These are phyloP conservation scores for Bombardia bombarda DNA, from an alignment of 495 filamentous ascomycete species.

Conservation along the genomic window DNA sequence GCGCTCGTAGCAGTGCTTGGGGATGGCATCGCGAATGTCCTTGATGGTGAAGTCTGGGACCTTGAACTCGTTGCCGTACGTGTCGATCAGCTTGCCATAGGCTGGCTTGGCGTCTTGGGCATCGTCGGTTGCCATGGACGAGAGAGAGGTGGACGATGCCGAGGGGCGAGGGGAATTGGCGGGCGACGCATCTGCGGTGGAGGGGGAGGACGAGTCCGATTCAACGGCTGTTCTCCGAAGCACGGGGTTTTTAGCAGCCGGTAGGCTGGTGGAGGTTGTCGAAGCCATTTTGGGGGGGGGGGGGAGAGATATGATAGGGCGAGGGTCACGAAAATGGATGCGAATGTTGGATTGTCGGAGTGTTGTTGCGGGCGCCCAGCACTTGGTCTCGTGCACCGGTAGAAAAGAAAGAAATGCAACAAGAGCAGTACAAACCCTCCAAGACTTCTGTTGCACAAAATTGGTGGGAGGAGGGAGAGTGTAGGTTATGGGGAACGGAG, in stretches of 20 bases:
- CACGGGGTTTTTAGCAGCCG: slow-evolving; percentile 28
- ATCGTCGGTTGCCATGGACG: slow-evolving; percentile 69
- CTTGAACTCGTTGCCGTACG: slow-evolving; percentile 67
- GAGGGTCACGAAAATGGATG: no score
- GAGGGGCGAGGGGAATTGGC: slow-evolving; percentile 64
- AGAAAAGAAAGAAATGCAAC: no score
- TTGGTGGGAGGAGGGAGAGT: background rate
- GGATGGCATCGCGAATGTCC: slow-evolving; percentile 74
- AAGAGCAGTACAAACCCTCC: no score
- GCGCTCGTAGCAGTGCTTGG: slow-evolving; percentile 72
- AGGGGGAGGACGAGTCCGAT: slow-evolving; percentile 52
- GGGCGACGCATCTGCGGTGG: slow-evolving; percentile 57
- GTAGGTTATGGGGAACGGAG: background rate
- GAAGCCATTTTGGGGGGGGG: slow-evolving; percentile 26
- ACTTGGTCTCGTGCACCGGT: no score
- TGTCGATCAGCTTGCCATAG: slow-evolving; percentile 56
- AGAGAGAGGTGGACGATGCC: slow-evolving; percentile 82
- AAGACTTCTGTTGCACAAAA: slow-evolving; percentile 4
- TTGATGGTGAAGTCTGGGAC: slow-evolving; percentile 73
- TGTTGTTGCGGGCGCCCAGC: no score
- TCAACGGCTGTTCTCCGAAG: slow-evolving; percentile 33
- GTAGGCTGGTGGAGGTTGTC: slow-evolving; percentile 24
- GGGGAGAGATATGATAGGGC: no score
- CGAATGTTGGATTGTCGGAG: no score
- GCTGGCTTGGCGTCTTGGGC: slow-evolving; percentile 16